phyloP scores from a whole-genome alignment of 23 red algal species.

The Gracilariopsis chorda region DNA sequence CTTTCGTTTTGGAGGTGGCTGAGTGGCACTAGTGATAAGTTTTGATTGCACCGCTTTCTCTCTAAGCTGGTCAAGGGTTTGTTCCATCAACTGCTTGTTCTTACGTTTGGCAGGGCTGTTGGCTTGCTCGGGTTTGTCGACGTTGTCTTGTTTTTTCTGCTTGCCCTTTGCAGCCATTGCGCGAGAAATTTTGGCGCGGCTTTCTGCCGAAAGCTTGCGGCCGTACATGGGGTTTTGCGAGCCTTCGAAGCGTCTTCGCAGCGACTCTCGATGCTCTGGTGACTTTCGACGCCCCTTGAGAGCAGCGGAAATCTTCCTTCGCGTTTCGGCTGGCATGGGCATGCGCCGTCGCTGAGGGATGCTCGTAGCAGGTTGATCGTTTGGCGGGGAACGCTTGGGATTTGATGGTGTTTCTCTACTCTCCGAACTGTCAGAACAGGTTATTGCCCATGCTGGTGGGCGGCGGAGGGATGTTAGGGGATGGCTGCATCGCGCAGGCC shows the following conservation, averaged over 20 bases:
- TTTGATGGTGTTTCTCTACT: too few relatives aligned
- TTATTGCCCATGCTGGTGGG: background rate
- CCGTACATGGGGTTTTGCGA: slow-evolving; percentile 55
- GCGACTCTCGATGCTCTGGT: slow-evolving; percentile 23
- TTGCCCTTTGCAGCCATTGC: background rate
- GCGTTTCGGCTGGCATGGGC: slow-evolving; percentile 30
- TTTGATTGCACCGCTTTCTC: background rate
- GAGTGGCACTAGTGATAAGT: background rate
- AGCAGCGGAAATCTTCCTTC: slow-evolving; percentile 49
- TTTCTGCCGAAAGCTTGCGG: slow-evolving; percentile 26
- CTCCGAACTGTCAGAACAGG: background rate
- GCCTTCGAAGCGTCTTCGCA: slow-evolving; percentile 34
- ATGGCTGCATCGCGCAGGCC: background rate
- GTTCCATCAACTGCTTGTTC: background rate
- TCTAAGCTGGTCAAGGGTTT: background rate
- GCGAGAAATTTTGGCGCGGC: slow-evolving; percentile 43
- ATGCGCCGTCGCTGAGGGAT: background rate
- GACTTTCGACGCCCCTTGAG: slow-evolving; percentile 41
- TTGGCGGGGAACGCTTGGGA: too few relatives aligned
- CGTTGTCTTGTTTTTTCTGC: background rate
- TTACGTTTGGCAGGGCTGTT: background rate
- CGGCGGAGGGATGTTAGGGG: background rate
- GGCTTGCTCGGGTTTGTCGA: background rate
- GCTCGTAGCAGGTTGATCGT: background rate
- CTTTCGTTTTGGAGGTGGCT: background rate